Conservation (phyloP, 208 protist genomes). For the Leishmania tropica region DNA sequence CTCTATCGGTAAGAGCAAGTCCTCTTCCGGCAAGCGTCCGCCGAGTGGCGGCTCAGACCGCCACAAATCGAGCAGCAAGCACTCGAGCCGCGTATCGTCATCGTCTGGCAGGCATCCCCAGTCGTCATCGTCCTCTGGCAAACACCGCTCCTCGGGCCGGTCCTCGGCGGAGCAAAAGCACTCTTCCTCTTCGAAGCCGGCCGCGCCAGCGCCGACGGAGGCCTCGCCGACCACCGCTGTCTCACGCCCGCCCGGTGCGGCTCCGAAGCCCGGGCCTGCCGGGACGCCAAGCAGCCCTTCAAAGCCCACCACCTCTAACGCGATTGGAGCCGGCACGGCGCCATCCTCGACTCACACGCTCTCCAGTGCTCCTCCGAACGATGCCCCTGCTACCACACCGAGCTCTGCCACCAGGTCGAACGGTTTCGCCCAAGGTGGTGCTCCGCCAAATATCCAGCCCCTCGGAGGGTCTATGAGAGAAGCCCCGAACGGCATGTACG, state of each 20-base stretch:
- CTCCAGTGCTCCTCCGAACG: neutral
- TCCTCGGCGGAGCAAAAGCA: slow-evolving; percentile 12
- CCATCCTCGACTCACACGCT: neutral
- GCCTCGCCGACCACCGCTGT: neutral
- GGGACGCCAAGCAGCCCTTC: neutral
- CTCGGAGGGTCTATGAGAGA: slow-evolving; percentile 33
- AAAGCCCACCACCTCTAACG: neutral
- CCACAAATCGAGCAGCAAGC: slow-evolving; percentile 5
- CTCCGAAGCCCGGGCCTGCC: slow-evolving; percentile 4
- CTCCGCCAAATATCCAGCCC: slow-evolving; percentile 14
- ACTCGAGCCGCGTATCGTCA: neutral
- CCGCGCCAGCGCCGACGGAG: neutral
- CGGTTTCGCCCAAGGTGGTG: neutral
- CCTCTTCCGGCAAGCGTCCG: slow-evolving; percentile 14
- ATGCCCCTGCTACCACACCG: neutral
- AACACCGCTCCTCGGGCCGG: slow-evolving; percentile 19
- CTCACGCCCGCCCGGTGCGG: neutral
- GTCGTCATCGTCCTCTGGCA: neutral
- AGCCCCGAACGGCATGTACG: slow-evolving; percentile 16
- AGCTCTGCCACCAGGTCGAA: slow-evolving; percentile 4
- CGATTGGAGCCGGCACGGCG: neutral
- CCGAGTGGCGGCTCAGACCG: slow-evolving; percentile 15
- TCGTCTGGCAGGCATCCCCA: neutral
- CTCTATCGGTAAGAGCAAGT: slow-evolving; percentile 15
- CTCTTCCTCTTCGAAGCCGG: slow-evolving; percentile 4